A percentile compares a stretch with the other conserved stretches of the same genome.
phyloP scores from a whole-genome alignment of 495 filamentous ascomycete genomes.

The Haplographium delicatum region DNA sequence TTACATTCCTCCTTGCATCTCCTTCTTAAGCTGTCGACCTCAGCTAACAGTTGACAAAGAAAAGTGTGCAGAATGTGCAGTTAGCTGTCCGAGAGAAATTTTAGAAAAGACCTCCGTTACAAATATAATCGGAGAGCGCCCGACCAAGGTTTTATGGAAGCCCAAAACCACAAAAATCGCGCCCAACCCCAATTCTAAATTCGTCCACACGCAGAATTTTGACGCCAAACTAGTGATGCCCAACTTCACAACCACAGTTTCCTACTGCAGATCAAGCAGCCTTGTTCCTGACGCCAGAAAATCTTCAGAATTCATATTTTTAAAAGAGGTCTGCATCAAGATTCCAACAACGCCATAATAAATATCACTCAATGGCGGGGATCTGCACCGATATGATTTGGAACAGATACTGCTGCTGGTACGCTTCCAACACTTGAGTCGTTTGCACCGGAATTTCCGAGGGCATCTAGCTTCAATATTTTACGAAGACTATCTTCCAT shows the following conservation, averaged over 20 bases:
- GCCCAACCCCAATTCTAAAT: too few species aligned
- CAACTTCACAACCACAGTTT: background rate
- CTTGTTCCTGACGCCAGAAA: too few species aligned
- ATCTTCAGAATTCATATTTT: conserved; percentile 6
- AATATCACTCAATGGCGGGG: conserved; percentile 19
- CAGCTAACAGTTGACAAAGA: too few species aligned
- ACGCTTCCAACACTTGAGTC: conserved; percentile 6
- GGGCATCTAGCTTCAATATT: conserved; percentile 40
- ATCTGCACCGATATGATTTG: conserved; percentile 21
- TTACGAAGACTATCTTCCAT: conserved; percentile 47
- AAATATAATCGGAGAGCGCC: too few species aligned
- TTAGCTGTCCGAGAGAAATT: conserved; percentile 9
- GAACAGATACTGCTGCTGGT: conserved; percentile 14
- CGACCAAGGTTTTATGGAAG: too few species aligned
- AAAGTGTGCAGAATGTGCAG: conserved; percentile 26
- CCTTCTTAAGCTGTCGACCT: background rate
- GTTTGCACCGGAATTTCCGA: conserved; percentile 8
- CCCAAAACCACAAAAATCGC: too few species aligned
- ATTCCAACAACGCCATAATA: conserved; percentile 24
- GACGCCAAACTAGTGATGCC: too few species aligned
- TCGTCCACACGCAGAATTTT: too few species aligned
- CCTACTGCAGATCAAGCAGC: too few species aligned
- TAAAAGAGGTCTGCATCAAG: conserved; percentile 12
- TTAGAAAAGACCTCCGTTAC: too few species aligned
- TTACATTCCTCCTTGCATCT: background rate